These are phyloP conservation scores for Ambrosia trifida DNA, from an alignment of 129 eudicot species.

Conservation along the genomic window DNA sequence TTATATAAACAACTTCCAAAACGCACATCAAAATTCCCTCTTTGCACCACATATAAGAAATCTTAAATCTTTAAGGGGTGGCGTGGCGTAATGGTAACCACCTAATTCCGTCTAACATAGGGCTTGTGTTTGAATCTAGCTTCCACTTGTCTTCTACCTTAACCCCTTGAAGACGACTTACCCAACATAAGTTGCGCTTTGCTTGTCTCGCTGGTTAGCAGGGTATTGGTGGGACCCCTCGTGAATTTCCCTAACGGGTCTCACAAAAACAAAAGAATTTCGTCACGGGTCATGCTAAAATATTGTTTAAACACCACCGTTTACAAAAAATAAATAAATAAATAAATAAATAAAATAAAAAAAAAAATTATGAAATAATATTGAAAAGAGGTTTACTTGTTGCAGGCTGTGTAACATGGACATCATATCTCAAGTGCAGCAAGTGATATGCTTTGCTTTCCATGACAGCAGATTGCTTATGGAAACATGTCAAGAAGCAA, in stretches of 20 bases:
- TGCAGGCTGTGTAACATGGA: conserved; percentile 99
- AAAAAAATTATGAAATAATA: neutral
- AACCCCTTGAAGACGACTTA: too few species aligned
- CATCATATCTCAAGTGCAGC: conserved; percentile 92
- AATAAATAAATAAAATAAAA: too few species aligned
- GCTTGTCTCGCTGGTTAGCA: too few species aligned
- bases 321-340: too few species aligned
- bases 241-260: too few species aligned
- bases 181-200: too few species aligned
- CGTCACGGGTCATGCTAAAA: neutral
- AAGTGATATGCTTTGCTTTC: conserved; percentile 97
- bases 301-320: neutral
- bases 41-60: neutral
- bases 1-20: neutral
- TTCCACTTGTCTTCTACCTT: too few species aligned
- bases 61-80: too few species aligned
- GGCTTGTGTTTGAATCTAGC: too few species aligned
- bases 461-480: conserved; percentile 93
- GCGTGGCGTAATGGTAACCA: too few species aligned
- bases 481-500: conserved; percentile 99
- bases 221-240: too few species aligned
- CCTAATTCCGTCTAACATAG: too few species aligned
- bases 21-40: neutral
- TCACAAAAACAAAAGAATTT: neutral
- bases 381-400: conserved; percentile 7